Conservation (phyloP, 2,329 filamentous ascomycete genomes). For the Penicillium sp. region DNA sequence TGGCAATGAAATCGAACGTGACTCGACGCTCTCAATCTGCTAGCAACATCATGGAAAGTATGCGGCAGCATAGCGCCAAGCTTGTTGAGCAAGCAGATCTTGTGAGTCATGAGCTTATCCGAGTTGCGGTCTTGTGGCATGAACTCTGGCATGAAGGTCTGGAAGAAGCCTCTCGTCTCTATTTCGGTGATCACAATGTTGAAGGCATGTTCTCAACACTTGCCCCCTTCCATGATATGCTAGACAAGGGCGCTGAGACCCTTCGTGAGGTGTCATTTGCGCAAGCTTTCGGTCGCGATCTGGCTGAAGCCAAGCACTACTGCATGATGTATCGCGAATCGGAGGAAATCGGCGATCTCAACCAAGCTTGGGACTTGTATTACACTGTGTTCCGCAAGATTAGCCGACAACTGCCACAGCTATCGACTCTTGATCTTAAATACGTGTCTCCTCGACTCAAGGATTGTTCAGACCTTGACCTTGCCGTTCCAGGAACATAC, state of each 20-base stretch:
- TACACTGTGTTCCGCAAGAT: slow-evolving; percentile 98
- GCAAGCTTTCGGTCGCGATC: slow-evolving; percentile 92
- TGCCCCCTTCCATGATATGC: slow-evolving; percentile 83
- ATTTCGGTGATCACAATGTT: slow-evolving; percentile 97
- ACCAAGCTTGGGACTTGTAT: slow-evolving; percentile 98
- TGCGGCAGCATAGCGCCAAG: slow-evolving; percentile 89
- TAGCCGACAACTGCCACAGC: slow-evolving; percentile 83
- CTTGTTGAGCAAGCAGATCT: slow-evolving; percentile 93
- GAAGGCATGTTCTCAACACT: slow-evolving; percentile 95
- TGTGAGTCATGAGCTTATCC: slow-evolving; percentile 93
- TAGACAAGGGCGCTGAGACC: slow-evolving; percentile 89
- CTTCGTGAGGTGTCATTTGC: slow-evolving; percentile 95
- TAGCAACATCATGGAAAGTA: slow-evolving; percentile 92
- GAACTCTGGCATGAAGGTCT: slow-evolving; percentile 98
- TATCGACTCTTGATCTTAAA: slow-evolving; percentile 88
- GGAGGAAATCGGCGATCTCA: slow-evolving; percentile 89
- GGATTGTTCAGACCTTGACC: slow-evolving; percentile 76
- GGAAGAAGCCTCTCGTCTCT: slow-evolving; percentile 91
- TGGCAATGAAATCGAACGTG: slow-evolving; percentile 95
- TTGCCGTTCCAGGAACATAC: slow-evolving; percentile 96
- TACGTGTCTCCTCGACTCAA: slow-evolving; percentile 96
- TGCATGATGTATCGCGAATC: slow-evolving; percentile 87
- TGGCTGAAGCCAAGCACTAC: slow-evolving; percentile 93
- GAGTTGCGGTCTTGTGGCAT: slow-evolving; percentile 96
- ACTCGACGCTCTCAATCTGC: slow-evolving; percentile 82